Percentiles rank a stretch among this genome's conserved stretches.
Conservation (phyloP, 1,284 basidiomycete genomes). For the Cerioporus squamosus region DNA sequence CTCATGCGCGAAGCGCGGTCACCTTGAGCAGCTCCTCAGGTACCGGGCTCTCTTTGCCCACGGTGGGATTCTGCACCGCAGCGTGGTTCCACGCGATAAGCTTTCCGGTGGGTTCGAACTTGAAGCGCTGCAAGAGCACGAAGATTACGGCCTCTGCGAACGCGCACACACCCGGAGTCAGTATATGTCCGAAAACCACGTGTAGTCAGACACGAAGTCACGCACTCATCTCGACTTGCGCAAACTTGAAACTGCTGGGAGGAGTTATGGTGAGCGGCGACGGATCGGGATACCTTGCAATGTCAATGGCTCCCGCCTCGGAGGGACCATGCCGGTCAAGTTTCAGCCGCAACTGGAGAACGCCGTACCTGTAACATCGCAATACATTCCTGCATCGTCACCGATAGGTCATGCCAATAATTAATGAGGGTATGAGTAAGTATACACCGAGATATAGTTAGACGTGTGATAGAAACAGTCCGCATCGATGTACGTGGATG, state of each 20-base stretch:
- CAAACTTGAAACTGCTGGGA: slow-evolving; percentile 16
- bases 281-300: too few relatives aligned
- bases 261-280: neutral
- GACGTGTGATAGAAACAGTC: too few relatives aligned
- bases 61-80: slow-evolving; percentile 20
- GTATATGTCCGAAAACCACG: neutral
- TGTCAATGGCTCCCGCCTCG: too few relatives aligned
- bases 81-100: slow-evolving; percentile 24
- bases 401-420: too few relatives aligned
- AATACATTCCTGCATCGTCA: too few relatives aligned
- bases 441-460: too few relatives aligned
- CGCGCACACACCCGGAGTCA: neutral
- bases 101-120: slow-evolving; percentile 18
- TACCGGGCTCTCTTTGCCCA: slow-evolving; percentile 6
- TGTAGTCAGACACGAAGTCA: neutral
- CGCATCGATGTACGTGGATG: too few relatives aligned
- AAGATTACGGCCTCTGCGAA: slow-evolving; percentile 21
- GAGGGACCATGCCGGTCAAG: too few relatives aligned
- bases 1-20: neutral
- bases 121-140: slow-evolving; percentile 22
- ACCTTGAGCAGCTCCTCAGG: slow-evolving; percentile 18
- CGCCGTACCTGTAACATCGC: too few relatives aligned
- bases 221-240: slow-evolving; percentile 17
- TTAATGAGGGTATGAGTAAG: too few relatives aligned
- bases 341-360: too few relatives aligned